Conservation (phyloP, 2,329 filamentous ascomycete species). For the Paradendryphiella salina region DNA sequence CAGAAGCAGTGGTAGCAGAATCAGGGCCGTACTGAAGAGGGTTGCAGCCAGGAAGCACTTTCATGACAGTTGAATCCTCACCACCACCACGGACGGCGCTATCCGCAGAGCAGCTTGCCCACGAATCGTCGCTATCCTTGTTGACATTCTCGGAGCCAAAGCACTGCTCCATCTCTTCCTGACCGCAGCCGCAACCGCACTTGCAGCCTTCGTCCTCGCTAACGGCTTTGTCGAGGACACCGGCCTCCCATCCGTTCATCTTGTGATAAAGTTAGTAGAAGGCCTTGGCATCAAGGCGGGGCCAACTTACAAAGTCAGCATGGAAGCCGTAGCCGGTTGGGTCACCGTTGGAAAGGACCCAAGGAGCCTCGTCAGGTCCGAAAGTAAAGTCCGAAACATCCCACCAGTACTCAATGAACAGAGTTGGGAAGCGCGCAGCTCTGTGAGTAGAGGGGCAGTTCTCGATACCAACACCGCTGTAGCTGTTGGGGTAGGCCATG, state of each 20-base stretch:
- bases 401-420: constrained; percentile 49
- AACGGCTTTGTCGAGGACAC: constrained; percentile 43
- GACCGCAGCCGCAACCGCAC: constrained; percentile 45
- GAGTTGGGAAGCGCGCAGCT: constrained; percentile 41
- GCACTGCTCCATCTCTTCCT: constrained; percentile 44
- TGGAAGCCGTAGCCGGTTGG: constrained; percentile 46
- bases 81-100: constrained; percentile 15
- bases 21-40: constrained; percentile 45
- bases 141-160: constrained; percentile 44
- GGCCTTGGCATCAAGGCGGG: too few relatives aligned
- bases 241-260: constrained; percentile 45
- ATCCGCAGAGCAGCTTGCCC: constrained; percentile 33
- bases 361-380: constrained; percentile 34
- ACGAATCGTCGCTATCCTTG: constrained; percentile 34
- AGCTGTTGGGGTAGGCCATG: constrained; percentile 47
- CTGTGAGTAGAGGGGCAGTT: constrained; percentile 41
- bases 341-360: constrained; percentile 45
- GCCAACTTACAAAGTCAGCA: constrained; percentile 38
- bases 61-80: constrained; percentile 25
- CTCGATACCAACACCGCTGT: constrained; percentile 34
- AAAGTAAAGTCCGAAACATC: constrained; percentile 44
- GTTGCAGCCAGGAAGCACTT: constrained; percentile 46
- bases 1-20: constrained; percentile 33
- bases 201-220: constrained; percentile 41
- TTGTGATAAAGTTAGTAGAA: background rate